Evolutionary conservation across 2,329 filamentous ascomycete species (phyloP).

Genomic region (Talaromyces amestolkiae): DNA sequence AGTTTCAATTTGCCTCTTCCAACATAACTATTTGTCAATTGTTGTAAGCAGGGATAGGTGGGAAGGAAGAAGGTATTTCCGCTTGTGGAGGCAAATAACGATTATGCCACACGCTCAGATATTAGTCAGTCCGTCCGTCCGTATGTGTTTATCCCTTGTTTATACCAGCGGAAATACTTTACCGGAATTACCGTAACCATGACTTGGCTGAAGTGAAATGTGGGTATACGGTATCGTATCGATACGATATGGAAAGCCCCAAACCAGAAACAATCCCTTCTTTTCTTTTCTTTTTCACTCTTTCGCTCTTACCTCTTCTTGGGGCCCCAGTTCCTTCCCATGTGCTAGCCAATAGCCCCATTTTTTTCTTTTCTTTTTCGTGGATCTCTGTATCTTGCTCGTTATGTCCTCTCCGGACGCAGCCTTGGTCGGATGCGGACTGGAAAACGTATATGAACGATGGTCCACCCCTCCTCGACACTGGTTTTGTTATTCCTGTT

Average conservation of each 20-base stretch:
- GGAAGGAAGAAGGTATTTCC: not conserved
- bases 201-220: constrained; percentile 5
- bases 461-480: constrained; percentile 4
- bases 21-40: not conserved
- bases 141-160: constrained; percentile 1
- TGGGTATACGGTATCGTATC: constrained; percentile 4
- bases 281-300: constrained; percentile 5
- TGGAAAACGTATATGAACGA: constrained; percentile 12
- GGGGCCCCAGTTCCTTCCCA: constrained; percentile 16
- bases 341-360: constrained; percentile 13
- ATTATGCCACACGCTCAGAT: not conserved
- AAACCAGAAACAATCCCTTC: constrained; percentile 1
- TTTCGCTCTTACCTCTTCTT: not conserved
- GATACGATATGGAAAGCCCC: constrained; percentile 1
- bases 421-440: constrained; percentile 16
- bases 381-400: not conserved
- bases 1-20: constrained; percentile 1
- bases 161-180: not conserved
- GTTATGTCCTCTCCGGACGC: constrained; percentile 8
- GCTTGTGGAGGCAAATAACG: not conserved
- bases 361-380: constrained; percentile 3
- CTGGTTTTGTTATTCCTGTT: not conserved
- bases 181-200: not conserved
- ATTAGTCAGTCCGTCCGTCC: not conserved
- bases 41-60: not conserved